phyloP scores from a whole-genome alignment of 345 rosid genomes.

The Dovyalis caffra region DNA sequence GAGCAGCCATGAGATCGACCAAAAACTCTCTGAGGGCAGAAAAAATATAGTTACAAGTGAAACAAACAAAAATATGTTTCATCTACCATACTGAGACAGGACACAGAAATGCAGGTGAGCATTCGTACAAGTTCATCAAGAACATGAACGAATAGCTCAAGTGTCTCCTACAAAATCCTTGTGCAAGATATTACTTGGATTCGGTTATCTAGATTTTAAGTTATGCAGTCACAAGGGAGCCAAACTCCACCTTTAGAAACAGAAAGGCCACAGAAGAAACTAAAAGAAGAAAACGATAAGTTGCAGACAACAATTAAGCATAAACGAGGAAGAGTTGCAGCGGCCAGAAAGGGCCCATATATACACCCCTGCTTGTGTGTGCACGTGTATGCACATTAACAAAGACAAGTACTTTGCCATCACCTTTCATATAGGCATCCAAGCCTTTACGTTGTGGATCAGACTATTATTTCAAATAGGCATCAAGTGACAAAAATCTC shows the following conservation, averaged over 20 bases:
- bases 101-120: background rate
- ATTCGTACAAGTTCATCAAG: background rate
- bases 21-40: constrained; percentile 81
- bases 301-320: background rate
- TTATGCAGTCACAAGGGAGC: background rate
- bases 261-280: background rate
- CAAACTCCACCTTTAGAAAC: background rate
- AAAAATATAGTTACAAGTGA: constrained; percentile 22
- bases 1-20: constrained; percentile 99
- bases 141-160: background rate
- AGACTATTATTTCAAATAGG: too few species aligned
- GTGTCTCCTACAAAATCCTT: background rate
- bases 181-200: background rate
- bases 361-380: background rate
- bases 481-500: background rate
- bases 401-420: background rate
- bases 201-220: background rate
- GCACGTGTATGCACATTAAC: background rate
- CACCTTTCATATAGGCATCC: background rate
- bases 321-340: background rate
- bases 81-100: constrained; percentile 2
- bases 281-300: background rate
- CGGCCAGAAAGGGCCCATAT: background rate
- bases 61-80: constrained; percentile 7
- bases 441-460: background rate